Evolutionary conservation across 306 rosid genomes (phyloP), one percentile per base, ranked within the genome.

Genomic region (Citrullus colocynthis): DNA sequence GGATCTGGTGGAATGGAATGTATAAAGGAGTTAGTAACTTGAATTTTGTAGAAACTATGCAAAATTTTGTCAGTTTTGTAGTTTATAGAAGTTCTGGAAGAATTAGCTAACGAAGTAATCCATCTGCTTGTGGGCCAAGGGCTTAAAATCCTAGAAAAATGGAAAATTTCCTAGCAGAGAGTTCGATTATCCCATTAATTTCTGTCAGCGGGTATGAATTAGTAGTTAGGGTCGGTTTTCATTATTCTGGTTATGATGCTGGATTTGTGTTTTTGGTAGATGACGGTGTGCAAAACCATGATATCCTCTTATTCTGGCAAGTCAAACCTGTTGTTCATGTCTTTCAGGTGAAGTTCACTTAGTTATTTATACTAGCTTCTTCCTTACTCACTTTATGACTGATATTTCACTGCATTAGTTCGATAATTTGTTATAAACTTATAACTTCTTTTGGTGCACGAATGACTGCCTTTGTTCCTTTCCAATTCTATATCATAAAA

Each of bases 261-360:
- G 52, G 44, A 21, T 61, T 58, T 48, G 12, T 76, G 82, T 63
- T 4, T 63, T 77, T 82, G 86, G 85, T 70, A 92, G 97, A 90
- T 76, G 97, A 92, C 80, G 85, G 91, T 86, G 80, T 84, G 86
- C 88, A 85, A 78, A 87, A 85, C 81, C 92, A 83, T 76, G 86
- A 89, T 6, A 82, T 95, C 78, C 97, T 95, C 80, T 84, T 95
- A 87, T 95, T 95, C 88, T 95, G 99, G 99, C 99, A 92, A 88
- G 98, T 91, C 76, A 89, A 91, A 85, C 99, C 97, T 51, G 91
- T 86, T 74, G 99, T 95, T 79, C 96, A 89, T 63, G 96, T 91
- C 72, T 95, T 88, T 87, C 97, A 92, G 99, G 98, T 95, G 85
- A 91, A 70, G 10, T 17, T 60, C 61, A 72, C 78, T 73, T 12